phyloP scores from a whole-genome alignment of 768 basidiomycete species.

The Tricholoma saponaceum region DNA sequence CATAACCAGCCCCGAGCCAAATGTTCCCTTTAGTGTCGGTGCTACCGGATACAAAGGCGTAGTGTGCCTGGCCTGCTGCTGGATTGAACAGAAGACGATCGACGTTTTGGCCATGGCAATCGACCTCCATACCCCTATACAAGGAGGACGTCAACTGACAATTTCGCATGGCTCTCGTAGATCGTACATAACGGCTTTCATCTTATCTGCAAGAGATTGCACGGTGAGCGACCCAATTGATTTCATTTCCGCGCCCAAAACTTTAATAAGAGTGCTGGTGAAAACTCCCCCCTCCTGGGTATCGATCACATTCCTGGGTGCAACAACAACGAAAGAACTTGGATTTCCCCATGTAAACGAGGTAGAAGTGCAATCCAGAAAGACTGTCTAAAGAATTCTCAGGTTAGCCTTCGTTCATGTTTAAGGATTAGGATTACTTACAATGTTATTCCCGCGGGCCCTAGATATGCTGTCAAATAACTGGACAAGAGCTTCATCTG shows the following conservation, averaged over 20 bases:
- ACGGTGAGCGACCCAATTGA: background rate
- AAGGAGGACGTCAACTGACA: background rate
- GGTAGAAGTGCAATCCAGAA: background rate
- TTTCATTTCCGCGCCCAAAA: background rate
- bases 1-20: background rate
- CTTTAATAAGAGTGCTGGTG: background rate
- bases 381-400: background rate
- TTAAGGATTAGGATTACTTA: background rate
- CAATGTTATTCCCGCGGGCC: background rate
- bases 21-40: background rate
- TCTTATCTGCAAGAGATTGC: background rate
- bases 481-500: background rate
- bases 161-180: background rate
- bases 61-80: background rate
- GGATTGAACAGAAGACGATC: background rate
- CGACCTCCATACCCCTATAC: background rate
- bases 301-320: background rate
- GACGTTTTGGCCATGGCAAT: background rate
- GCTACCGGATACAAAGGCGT: background rate
- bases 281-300: background rate
- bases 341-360: background rate
- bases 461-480: background rate
- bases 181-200: background rate
- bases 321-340: background rate
- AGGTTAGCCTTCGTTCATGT: background rate